These are phyloP conservation scores for Fusarium sp. DNA, from an alignment of 2,329 filamentous ascomycete genomes.

Conservation along the genomic window DNA sequence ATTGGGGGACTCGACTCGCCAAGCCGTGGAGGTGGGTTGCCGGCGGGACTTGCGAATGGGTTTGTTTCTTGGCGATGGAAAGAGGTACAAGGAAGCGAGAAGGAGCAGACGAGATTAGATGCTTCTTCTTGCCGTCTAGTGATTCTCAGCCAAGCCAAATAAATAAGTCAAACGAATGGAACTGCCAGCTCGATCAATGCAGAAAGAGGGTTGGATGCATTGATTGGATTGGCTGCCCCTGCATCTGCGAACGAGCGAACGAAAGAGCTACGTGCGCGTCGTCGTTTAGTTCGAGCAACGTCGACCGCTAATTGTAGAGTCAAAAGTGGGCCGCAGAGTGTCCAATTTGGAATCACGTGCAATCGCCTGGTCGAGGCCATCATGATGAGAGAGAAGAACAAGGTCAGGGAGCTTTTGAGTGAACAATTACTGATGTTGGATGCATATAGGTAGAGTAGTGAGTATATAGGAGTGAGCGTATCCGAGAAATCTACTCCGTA, in stretches of 20 bases:
- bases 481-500: not conserved
- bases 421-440: not conserved
- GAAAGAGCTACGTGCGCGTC: conserved; percentile 13
- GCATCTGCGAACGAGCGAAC: conserved; percentile 15
- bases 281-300: conserved; percentile 26
- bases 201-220: conserved; percentile 11
- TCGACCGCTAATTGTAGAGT: conserved; percentile 15
- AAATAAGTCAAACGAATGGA: conserved; percentile 12
- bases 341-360: conserved; percentile 28
- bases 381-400: not conserved
- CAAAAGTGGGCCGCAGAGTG: conserved; percentile 33
- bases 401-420: not conserved
- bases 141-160: not conserved
- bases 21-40: conserved; percentile 39
- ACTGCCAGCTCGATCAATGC: conserved; percentile 28
- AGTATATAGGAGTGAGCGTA: not conserved
- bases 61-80: not conserved
- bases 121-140: not conserved
- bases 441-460: not conserved
- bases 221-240: conserved; percentile 39
- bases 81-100: not conserved
- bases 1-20: conserved; percentile 31
- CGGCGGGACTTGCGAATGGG: conserved; percentile 20
- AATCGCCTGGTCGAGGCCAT: not conserved
- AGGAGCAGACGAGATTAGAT: not conserved